A percentile compares a stretch with the other conserved stretches of the same genome.
These are phyloP conservation scores for Miamiensis avidus DNA, from an alignment of 169 alveolate species.

Conservation along the genomic window DNA sequence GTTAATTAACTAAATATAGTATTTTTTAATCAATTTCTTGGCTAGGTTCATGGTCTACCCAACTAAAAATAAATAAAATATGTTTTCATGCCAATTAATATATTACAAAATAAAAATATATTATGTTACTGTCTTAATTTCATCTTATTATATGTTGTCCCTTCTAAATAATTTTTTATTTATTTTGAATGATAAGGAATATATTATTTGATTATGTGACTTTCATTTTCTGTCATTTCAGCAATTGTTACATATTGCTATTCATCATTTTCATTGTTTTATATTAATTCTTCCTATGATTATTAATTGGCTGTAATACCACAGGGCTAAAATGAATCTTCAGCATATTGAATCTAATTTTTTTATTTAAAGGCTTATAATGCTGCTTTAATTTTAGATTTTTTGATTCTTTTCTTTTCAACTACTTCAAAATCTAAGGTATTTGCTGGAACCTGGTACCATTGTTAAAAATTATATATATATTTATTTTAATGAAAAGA, in stretches of 20 bases:
- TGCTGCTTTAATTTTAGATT: conserved; percentile 12
- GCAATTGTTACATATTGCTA: conserved; percentile 2
- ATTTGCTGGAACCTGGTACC: conserved; percentile 3
- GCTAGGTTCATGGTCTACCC: conserved; percentile 38
- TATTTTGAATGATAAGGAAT: neutral
- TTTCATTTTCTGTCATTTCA: neutral
- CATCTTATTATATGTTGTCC: conserved; percentile 13
- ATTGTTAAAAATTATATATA: too few species aligned
- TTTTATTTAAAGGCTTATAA: neutral
- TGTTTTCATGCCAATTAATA: too few species aligned
- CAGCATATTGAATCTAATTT: neutral
- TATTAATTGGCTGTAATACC: neutral
- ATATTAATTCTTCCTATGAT: too few species aligned
- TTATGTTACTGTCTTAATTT: neutral
- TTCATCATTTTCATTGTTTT: neutral
- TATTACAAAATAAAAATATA: too few species aligned
- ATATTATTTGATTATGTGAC: neutral
- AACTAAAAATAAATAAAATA: too few species aligned
- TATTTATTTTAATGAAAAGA: too few species aligned
- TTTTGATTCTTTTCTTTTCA: conserved; percentile 9
- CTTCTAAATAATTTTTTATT: conserved; percentile 10
- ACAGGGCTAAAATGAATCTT: too few species aligned
- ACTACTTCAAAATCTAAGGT: neutral
- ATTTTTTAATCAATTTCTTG: conserved; percentile 31
- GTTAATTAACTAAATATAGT: conserved; percentile 22